Conservation (phyloP, 768 basidiomycete genomes). For the Hebeloma cylindrosporum region DNA sequence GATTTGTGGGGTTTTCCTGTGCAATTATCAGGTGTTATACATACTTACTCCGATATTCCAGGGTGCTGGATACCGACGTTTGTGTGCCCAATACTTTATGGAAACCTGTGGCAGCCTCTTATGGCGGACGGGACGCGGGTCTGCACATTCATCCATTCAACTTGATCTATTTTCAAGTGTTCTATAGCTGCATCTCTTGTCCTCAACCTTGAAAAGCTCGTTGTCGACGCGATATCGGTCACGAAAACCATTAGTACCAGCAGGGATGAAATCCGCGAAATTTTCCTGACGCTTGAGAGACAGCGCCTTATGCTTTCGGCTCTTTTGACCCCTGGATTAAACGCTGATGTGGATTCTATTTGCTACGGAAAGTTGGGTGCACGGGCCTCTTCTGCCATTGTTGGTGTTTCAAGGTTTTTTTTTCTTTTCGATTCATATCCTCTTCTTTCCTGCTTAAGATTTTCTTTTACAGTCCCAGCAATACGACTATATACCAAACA, state of each 20-base stretch:
- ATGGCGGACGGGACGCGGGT: slow-evolving; percentile 25
- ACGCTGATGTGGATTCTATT: slow-evolving; percentile 66
- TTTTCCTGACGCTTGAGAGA: slow-evolving; percentile 49
- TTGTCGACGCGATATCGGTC: slow-evolving; percentile 46
- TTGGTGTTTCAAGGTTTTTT: slow-evolving; percentile 54
- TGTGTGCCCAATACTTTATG: slow-evolving; percentile 26
- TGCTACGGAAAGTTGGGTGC: slow-evolving; percentile 61
- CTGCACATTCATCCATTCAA: slow-evolving; percentile 1
- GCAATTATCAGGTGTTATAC: background rate
- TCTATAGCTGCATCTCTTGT: slow-evolving; percentile 47
- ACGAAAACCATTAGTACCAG: slow-evolving; percentile 54
- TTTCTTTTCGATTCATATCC: background rate
- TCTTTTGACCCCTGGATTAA: slow-evolving; percentile 69
- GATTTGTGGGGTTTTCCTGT: slow-evolving; percentile 53
- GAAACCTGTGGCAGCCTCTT: slow-evolving; percentile 22
- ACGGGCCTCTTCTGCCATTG: slow-evolving; percentile 31
- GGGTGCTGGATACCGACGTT: slow-evolving; percentile 20
- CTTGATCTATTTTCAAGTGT: background rate
- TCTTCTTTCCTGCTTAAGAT: background rate
- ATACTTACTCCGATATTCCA: slow-evolving; percentile 11
- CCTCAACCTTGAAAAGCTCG: slow-evolving; percentile 52
- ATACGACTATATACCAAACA: slow-evolving; percentile 42
- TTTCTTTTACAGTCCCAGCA: slow-evolving; percentile 32
- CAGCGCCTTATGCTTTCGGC: slow-evolving; percentile 62
- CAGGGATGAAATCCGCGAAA: slow-evolving; percentile 38